Evolutionary conservation across 2,329 filamentous ascomycete species (phyloP).

Genomic region (Pseudocercospora ulei): DNA sequence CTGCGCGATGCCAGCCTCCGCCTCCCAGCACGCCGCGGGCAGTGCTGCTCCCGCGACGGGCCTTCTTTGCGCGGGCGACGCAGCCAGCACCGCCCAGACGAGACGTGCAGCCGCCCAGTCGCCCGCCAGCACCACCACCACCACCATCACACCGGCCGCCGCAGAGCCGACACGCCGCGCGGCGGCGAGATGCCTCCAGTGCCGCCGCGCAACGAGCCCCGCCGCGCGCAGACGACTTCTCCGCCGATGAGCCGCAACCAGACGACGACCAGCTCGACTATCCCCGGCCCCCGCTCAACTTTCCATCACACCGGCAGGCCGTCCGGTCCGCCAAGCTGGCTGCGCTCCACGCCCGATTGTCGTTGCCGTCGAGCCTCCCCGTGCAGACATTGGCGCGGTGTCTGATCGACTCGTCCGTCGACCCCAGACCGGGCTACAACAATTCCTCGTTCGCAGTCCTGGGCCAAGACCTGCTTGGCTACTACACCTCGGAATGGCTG

Average conservation of each 20-base stretch:
- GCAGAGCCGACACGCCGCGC: conserved; percentile 13
- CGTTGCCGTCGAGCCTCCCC: conserved; percentile 70
- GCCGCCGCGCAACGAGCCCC: conserved; percentile 21
- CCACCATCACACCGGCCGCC: conserved; percentile 19
- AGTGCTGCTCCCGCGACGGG: conserved; percentile 19
- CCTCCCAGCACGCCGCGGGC: conserved; percentile 43
- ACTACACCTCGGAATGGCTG: conserved; percentile 81
- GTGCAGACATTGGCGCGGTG: conserved; percentile 76
- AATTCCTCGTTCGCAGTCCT: conserved; percentile 74
- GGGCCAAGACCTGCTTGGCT: conserved; percentile 72
- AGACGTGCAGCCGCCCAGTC: conserved; percentile 21
- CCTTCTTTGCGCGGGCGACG: conserved; percentile 20
- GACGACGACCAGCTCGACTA: conserved; percentile 26
- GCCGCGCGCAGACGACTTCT: conserved; percentile 8
- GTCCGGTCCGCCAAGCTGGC: conserved; percentile 75
- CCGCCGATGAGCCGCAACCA: conserved; percentile 23
- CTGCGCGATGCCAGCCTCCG: conserved; percentile 50
- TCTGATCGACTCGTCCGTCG: conserved; percentile 76
- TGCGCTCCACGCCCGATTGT: conserved; percentile 80
- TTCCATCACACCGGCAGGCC: conserved; percentile 39
- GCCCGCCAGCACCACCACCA: conserved; percentile 18
- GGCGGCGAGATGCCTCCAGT: conserved; percentile 23
- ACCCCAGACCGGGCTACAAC: conserved; percentile 71
- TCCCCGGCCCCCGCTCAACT: conserved; percentile 25
- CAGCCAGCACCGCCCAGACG: conserved; percentile 13